Evolutionary conservation across 331 rosid species (phyloP).

Genomic region (Quercus tomentella): DNA sequence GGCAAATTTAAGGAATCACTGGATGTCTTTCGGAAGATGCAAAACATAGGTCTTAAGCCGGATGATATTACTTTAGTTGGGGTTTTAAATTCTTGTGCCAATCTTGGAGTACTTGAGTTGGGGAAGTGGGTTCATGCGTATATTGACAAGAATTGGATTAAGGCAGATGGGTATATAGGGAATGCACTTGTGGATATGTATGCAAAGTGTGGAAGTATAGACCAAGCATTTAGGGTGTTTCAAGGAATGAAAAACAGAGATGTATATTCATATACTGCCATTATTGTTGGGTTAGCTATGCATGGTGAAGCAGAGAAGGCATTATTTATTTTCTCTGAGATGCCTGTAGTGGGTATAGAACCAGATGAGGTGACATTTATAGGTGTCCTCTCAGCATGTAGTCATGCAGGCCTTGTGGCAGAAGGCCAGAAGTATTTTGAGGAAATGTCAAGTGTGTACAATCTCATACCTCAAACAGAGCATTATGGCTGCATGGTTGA

Average conservation of each 20-base stretch:
- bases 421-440: slow-evolving; percentile 41
- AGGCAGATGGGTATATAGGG: not conserved
- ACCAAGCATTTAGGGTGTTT: slow-evolving; percentile 20
- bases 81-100: slow-evolving; percentile 40
- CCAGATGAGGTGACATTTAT: slow-evolving; percentile 32
- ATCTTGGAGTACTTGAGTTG: slow-evolving; percentile 37
- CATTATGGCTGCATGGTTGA: slow-evolving; percentile 54
- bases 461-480: slow-evolving; percentile 28
- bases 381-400: slow-evolving; percentile 43
- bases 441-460: slow-evolving; percentile 25
- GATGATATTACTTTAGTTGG: slow-evolving; percentile 31
- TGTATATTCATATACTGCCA: too few species aligned
- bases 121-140: slow-evolving; percentile 40
- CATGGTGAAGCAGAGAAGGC: not conserved
- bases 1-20: slow-evolving; percentile 39
- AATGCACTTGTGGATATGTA: slow-evolving; percentile 48
- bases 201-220: slow-evolving; percentile 47
- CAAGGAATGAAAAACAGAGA: too few species aligned
- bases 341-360: too few species aligned
- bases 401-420: slow-evolving; percentile 41
- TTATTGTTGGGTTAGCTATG: too few species aligned
- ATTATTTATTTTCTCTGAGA: too few species aligned
- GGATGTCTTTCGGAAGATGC: slow-evolving; percentile 35
- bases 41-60: slow-evolving; percentile 27
- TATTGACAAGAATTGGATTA: slow-evolving; percentile 27